phyloP scores from a whole-genome alignment of 2,329 filamentous ascomycete species.

The Neofusicoccum ribis region DNA sequence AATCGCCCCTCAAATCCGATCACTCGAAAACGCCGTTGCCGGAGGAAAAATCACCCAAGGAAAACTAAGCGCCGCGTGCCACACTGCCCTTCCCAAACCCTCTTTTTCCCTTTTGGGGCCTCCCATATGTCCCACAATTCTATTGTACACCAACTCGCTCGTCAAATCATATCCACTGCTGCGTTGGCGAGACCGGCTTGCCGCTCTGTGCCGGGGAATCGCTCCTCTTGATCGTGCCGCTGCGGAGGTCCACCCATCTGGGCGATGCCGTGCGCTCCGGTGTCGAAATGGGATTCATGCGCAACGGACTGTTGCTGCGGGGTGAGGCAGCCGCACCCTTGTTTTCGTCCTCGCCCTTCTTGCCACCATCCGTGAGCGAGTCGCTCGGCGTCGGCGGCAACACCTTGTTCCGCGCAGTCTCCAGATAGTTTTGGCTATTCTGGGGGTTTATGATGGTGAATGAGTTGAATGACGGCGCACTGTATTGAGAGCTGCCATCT shows the following conservation, averaged over 20 bases:
- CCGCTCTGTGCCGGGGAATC: neutral
- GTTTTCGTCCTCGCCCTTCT: neutral
- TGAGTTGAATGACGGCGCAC: neutral
- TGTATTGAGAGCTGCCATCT: neutral
- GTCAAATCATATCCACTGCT: conserved; percentile 7
- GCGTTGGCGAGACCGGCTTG: neutral
- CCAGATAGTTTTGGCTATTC: conserved; percentile 32
- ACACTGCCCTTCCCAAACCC: neutral
- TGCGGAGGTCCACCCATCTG: conserved; percentile 12
- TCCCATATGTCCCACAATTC: conserved; percentile 2
- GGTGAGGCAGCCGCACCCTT: neutral
- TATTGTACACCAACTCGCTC: neutral
- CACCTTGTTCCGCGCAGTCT: conserved; percentile 36
- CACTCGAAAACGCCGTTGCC: conserved; percentile 3
- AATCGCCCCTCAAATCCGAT: conserved; percentile 6
- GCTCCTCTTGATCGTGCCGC: conserved; percentile 6
- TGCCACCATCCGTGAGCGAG: neutral
- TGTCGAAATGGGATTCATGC: neutral
- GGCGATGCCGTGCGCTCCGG: conserved; percentile 9
- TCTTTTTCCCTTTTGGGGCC: neutral
- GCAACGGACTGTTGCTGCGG: neutral
- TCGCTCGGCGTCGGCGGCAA: conserved; percentile 32
- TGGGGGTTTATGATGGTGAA: conserved; percentile 24
- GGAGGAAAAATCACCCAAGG: neutral
- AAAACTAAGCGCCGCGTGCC: neutral